Evolutionary conservation across 257 asterid genomes (phyloP).

Genomic region (Nicotiana knightiana): DNA sequence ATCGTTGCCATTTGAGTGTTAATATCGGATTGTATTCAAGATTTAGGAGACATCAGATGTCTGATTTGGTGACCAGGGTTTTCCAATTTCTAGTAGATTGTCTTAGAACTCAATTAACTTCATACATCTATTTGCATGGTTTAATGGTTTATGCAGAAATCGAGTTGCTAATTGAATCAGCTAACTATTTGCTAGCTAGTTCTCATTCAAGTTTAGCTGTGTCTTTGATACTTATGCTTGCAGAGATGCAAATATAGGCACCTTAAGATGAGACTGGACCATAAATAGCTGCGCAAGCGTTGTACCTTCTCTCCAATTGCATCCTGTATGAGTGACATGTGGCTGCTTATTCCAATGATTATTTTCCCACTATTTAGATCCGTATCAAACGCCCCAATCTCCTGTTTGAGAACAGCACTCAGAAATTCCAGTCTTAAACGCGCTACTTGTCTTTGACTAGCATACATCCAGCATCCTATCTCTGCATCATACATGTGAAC

Average conservation of each 20-base stretch:
- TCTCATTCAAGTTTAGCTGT: too few species aligned
- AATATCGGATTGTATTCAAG: neutral
- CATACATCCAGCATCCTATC: conserved; percentile 87
- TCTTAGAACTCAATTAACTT: neutral
- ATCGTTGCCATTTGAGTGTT: neutral
- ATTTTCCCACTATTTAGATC: conserved; percentile 64
- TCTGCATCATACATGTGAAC: conserved; percentile 36
- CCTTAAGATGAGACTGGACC: neutral
- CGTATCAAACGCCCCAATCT: conserved; percentile 69
- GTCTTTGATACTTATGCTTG: too few species aligned
- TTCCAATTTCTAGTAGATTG: neutral
- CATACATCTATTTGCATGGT: too few species aligned
- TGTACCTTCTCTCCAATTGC: conserved; percentile 86
- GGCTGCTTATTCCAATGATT: conserved; percentile 57
- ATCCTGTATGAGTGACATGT: conserved; percentile 70
- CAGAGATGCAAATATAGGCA: too few species aligned
- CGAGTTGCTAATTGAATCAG: too few species aligned
- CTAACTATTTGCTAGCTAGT: too few species aligned
- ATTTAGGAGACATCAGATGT: neutral
- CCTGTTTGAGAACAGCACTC: conserved; percentile 58
- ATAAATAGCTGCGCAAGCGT: neutral
- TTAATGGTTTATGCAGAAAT: too few species aligned
- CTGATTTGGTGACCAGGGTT: neutral
- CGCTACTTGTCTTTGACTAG: conserved; percentile 71
- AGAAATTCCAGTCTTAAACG: conserved; percentile 54